phyloP scores from a whole-genome alignment of 2,329 filamentous ascomycete species.

The Sclerotinia trifoliorum region DNA sequence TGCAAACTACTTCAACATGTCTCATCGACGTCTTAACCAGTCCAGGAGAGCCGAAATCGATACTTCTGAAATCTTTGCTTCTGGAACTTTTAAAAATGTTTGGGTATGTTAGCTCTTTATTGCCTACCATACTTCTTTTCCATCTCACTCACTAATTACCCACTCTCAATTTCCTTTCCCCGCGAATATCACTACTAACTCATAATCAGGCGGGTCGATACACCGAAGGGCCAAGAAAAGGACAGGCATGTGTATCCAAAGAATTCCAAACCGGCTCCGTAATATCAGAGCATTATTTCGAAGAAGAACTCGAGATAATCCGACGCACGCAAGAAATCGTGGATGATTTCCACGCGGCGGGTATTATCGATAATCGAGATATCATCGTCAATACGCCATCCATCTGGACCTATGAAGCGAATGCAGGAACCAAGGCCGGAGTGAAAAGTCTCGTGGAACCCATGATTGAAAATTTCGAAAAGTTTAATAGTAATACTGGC shows the following conservation, averaged over 20 bases:
- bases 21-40: background rate
- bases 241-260: constrained; percentile 16
- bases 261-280: constrained; percentile 23
- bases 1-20: background rate
- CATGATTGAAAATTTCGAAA: constrained; percentile 24
- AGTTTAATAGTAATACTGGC: constrained; percentile 24
- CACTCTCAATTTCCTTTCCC: too few relatives aligned
- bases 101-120: background rate
- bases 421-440: background rate
- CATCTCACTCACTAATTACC: background rate
- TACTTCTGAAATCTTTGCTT: constrained; percentile 4
- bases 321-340: constrained; percentile 13
- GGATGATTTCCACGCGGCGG: constrained; percentile 3
- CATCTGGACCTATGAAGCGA: background rate
- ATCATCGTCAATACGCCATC: constrained; percentile 18
- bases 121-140: background rate
- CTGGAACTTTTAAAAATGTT: constrained; percentile 24
- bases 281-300: constrained; percentile 15
- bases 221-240: background rate
- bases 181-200: background rate
- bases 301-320: constrained; percentile 14
- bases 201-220: background rate
- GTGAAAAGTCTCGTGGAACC: constrained; percentile 11
- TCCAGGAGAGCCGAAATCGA: background rate
- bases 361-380: background rate